Conservation (phyloP, 1,139 yeast species). For the Suhomyces kunorum region DNA sequence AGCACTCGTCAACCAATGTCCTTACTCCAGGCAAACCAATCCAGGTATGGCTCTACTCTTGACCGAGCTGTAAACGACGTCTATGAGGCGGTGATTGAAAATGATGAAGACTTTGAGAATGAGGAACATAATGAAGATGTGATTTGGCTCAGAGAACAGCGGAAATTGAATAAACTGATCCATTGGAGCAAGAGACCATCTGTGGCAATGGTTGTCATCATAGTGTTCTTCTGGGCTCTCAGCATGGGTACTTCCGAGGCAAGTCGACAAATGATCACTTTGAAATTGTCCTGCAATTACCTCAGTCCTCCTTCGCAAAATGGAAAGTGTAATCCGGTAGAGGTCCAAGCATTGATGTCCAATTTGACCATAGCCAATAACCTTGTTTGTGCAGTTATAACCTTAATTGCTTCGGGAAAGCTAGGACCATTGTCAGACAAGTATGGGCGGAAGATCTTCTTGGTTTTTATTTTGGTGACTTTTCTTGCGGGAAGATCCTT, state of each 20-base stretch:
- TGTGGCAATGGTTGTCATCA: constrained; percentile 31
- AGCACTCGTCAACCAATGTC: neutral
- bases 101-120: constrained; percentile 31
- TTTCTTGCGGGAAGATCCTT: constrained; percentile 29
- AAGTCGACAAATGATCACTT: constrained; percentile 35
- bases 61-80: constrained; percentile 31
- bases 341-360: constrained; percentile 39
- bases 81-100: constrained; percentile 33
- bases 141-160: constrained; percentile 41
- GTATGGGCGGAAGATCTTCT: constrained; percentile 56
- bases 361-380: constrained; percentile 35
- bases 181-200: constrained; percentile 42
- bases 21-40: neutral
- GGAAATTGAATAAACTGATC: constrained; percentile 27
- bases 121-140: constrained; percentile 39
- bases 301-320: constrained; percentile 12
- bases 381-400: constrained; percentile 30
- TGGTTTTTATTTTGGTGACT: constrained; percentile 31
- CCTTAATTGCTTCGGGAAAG: constrained; percentile 45
- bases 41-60: constrained; percentile 10
- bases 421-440: constrained; percentile 66
- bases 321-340: constrained; percentile 31
- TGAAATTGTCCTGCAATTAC: constrained; percentile 42
- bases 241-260: constrained; percentile 35
- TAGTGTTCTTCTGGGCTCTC: constrained; percentile 32